Base-by-base conservation (phyloP, 169 alveolate genomes). In the Plasmodium fragile region DNA sequence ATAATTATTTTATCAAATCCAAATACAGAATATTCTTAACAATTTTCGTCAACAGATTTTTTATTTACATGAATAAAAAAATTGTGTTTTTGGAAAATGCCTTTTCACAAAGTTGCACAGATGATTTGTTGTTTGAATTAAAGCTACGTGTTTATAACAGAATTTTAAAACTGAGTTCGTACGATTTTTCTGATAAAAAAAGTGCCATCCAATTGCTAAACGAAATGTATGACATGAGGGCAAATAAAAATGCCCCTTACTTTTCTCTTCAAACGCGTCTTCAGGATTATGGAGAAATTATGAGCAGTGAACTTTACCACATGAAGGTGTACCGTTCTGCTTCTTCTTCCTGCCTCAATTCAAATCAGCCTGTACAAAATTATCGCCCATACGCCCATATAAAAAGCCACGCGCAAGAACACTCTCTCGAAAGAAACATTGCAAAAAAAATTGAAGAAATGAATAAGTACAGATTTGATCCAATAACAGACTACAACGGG, bases 61-160 rank as follows among this genome's bases (percentile, higher is more conserved):
- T 78, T 25, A 78, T 89, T 1, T 89, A 78, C 36, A 28, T 89
- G 18, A 89, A 89, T 78, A 89, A 89, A 89, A 77, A 78, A 89
- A 55, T 89, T 3, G 10, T 89, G n/a, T 78, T 89, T 77, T 41
- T 77, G 30, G 34, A 43, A 89, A 89, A 65, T 5, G 39, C 43
- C 18, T 89, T 55, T 89, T 32, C 52, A 0, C 71, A 78, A 55
- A 49, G 16, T 39, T 53, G 13, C 3, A 36, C 34, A 7, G 52
- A 78, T 25, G 32, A 78, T 28, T 41, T 89, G n/a, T 18, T 59
- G 3, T 49, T 89, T 1, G 94, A 89, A 16, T 39, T 89, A 28
- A 89, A 89, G 71, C 49, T 89, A 78, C 69, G 69, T 16, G 89
- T 89, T 22, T 89, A 43, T 70, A 89, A 89, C 41, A 32, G 94